A percentile compares a stretch with the other conserved stretches of the same genome.
These are phyloP conservation scores for Anthostomella pinea DNA, from an alignment of 2,329 filamentous ascomycete genomes.

Conservation along the genomic window DNA sequence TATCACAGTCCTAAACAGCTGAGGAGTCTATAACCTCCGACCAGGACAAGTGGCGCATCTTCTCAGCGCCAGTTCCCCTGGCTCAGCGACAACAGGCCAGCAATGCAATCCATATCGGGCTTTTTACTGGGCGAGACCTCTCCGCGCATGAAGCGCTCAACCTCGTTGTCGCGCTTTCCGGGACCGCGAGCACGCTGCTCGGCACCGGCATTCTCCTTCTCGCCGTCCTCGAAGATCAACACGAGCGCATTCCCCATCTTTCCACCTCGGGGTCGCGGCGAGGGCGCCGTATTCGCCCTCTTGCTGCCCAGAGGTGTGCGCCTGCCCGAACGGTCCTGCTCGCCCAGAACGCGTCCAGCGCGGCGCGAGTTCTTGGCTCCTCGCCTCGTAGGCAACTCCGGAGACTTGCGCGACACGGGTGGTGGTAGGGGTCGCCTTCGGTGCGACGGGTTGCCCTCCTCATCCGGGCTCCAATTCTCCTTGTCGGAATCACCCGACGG, in stretches of 20 bases:
- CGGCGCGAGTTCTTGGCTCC: conserved; percentile 38
- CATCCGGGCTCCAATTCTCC: conserved; percentile 76
- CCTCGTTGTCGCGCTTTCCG: conserved; percentile 51
- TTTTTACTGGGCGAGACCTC: conserved; percentile 68
- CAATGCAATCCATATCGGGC: conserved; percentile 83
- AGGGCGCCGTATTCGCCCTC: conserved; percentile 41
- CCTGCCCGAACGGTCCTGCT: conserved; percentile 34
- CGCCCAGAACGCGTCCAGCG: conserved; percentile 39
- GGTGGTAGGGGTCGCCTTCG: not conserved
- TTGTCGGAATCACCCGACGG: conserved; percentile 78
- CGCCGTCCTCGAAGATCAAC: conserved; percentile 53
- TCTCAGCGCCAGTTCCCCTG: conserved; percentile 82
- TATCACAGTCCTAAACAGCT: too few species aligned
- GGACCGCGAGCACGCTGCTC: not conserved
- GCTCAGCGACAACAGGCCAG: conserved; percentile 82
- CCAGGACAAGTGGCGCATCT: not conserved
- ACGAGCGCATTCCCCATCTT: conserved; percentile 22
- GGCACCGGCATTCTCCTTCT: conserved; percentile 27
- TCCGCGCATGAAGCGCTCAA: conserved; percentile 70
- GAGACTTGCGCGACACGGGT: not conserved
- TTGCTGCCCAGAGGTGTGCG: conserved; percentile 28
- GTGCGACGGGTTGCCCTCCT: conserved; percentile 37
- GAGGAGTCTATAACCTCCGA: not conserved
- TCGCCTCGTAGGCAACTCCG: not conserved
- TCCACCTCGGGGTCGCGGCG: conserved; percentile 28